phyloP scores from a whole-genome alignment of 163 green algal genomes.

The Scenedesmus sp. region DNA sequence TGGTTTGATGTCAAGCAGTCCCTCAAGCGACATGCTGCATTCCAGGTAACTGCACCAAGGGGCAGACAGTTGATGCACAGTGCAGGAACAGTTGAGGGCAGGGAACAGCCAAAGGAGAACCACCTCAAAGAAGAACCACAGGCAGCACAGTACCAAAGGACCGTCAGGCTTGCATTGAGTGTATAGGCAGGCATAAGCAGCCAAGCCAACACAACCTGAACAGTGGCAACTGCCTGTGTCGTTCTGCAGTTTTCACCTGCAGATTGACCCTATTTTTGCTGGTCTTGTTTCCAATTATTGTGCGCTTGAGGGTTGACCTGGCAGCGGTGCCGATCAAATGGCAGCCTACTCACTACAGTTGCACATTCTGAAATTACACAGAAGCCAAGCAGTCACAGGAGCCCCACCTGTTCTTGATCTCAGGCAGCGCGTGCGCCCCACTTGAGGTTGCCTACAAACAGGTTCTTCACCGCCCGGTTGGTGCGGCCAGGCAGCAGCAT shows the following conservation, averaged over 20 bases:
- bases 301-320: neutral
- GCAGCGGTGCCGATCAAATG: neutral
- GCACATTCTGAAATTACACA: too few species aligned
- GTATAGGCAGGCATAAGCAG: neutral
- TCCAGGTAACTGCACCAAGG: slow-evolving; percentile 37
- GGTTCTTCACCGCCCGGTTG: slow-evolving; percentile 59
- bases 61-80: neutral
- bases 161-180: too few species aligned
- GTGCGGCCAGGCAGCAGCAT: slow-evolving; percentile 60
- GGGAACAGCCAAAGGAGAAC: too few species aligned
- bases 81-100: neutral
- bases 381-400: too few species aligned
- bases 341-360: too few species aligned
- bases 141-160: too few species aligned
- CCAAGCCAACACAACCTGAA: neutral
- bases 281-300: neutral
- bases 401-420: slow-evolving; percentile 54
- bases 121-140: too few species aligned
- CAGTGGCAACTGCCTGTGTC: neutral
- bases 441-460: slow-evolving; percentile 60
- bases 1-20: slow-evolving; percentile 55
- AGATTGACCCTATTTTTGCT: too few species aligned
- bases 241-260: neutral
- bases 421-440: slow-evolving; percentile 52
- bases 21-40: slow-evolving; percentile 37